These are phyloP conservation scores for Plasmodium coatneyi DNA, from an alignment of 169 alveolate genomes.

Conservation along the genomic window DNA sequence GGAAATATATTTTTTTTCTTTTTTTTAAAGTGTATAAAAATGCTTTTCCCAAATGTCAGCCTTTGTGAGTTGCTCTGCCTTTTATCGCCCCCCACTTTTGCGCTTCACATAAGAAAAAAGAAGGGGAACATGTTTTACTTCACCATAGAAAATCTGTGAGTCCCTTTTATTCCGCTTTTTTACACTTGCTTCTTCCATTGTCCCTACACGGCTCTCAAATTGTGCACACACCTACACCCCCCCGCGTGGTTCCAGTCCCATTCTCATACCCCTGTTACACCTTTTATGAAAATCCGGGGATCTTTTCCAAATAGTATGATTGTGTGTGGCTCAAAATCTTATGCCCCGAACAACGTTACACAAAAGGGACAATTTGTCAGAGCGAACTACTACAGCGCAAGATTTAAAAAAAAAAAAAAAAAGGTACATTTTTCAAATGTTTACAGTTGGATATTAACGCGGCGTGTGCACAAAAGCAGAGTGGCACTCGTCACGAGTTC, in stretches of 20 bases:
- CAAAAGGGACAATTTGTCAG: neutral
- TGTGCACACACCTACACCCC: neutral
- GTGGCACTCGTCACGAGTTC: neutral
- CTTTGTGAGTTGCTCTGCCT: neutral
- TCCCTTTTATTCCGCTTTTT: neutral
- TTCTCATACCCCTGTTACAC: neutral
- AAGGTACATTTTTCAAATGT: neutral
- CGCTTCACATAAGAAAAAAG: neutral
- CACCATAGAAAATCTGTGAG: neutral
- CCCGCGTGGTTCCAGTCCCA: neutral
- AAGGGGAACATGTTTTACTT: neutral
- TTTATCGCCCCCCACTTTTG: neutral
- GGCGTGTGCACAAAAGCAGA: neutral
- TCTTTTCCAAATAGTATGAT: neutral
- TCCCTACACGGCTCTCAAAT: neutral
- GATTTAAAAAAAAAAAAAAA: neutral
- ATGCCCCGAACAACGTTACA: neutral
- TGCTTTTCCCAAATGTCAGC: neutral
- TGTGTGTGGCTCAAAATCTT: neutral
- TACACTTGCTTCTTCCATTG: neutral
- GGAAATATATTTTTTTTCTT: neutral
- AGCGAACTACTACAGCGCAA: neutral
- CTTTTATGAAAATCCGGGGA: neutral
- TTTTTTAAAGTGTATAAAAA: neutral
- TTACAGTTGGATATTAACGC: neutral